Evolutionary conservation across 257 asterid genomes (phyloP).

Genomic region (Solanum chaucha): DNA sequence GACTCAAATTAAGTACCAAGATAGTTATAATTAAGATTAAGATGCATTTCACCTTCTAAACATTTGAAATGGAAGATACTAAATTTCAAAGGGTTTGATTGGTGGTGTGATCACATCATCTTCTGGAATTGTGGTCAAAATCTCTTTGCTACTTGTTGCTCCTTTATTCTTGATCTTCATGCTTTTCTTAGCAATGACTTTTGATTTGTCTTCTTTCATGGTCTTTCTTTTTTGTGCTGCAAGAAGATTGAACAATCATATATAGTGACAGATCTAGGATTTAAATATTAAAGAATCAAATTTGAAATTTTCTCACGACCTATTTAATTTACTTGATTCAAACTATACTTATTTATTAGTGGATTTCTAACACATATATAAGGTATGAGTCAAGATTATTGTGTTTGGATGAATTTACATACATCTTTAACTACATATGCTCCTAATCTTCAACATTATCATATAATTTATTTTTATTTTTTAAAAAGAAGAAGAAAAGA

Average conservation of each 20-base stretch:
- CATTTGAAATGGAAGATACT: neutral
- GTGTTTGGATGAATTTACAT: neutral
- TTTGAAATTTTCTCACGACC: neutral
- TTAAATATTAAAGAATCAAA: neutral
- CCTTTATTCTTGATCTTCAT: neutral
- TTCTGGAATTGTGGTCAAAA: neutral
- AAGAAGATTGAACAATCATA: neutral
- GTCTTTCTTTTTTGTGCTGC: neutral
- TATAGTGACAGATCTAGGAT: neutral
- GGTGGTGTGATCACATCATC: neutral
- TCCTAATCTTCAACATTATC: neutral
- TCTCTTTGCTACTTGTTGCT: neutral
- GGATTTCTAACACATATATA: neutral
- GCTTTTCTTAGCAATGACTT: neutral
- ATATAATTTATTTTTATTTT: no score
- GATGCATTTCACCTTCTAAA: neutral
- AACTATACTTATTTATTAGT: neutral
- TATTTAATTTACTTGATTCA: neutral
- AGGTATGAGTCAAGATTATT: neutral
- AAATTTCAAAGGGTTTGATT: neutral
- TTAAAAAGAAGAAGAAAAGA: no score
- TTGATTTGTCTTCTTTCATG: neutral
- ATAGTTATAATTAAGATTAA: neutral
- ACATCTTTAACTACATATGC: neutral
- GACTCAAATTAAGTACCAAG: neutral